A percentile compares a stretch with the other conserved stretches of the same genome.
Conservation (phyloP, 495 filamentous ascomycete genomes). For the Lasiosphaeris hirsuta region DNA sequence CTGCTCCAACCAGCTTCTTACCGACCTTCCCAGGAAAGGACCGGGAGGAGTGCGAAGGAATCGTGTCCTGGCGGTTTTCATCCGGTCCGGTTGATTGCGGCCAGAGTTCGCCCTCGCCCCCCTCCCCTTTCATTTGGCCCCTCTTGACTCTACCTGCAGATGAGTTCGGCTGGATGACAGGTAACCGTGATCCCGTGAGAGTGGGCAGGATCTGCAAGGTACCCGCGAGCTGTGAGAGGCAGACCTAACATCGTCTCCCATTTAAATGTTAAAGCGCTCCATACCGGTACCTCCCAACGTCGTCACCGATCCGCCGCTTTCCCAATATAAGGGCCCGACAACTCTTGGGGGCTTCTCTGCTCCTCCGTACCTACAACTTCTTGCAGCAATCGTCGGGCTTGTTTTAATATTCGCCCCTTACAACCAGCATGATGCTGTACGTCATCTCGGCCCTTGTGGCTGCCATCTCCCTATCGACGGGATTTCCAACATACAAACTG, state of each 20-base stretch:
- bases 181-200: neutral
- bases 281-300: no score
- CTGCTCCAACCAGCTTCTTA: neutral
- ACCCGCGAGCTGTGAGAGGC: neutral
- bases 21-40: neutral
- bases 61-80: neutral
- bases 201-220: slow-evolving; percentile 14
- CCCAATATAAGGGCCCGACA: neutral
- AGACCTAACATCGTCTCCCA: no score
- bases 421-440: neutral
- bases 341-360: neutral
- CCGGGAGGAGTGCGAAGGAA: neutral
- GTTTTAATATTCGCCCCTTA: neutral
- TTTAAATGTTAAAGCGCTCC: no score
- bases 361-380: neutral
- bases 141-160: neutral
- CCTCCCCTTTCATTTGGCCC: slow-evolving; percentile 4
- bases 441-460: slow-evolving; percentile 13
- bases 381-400: neutral
- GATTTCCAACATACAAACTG: slow-evolving; percentile 14
- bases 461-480: slow-evolving; percentile 6
- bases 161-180: slow-evolving; percentile 5
- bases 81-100: slow-evolving; percentile 16
- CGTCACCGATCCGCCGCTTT: no score
- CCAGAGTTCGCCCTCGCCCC: slow-evolving; percentile 8